phyloP scores from a whole-genome alignment of 352 stramenopile genomes.

The Globisporangium sylvaticum region DNA sequence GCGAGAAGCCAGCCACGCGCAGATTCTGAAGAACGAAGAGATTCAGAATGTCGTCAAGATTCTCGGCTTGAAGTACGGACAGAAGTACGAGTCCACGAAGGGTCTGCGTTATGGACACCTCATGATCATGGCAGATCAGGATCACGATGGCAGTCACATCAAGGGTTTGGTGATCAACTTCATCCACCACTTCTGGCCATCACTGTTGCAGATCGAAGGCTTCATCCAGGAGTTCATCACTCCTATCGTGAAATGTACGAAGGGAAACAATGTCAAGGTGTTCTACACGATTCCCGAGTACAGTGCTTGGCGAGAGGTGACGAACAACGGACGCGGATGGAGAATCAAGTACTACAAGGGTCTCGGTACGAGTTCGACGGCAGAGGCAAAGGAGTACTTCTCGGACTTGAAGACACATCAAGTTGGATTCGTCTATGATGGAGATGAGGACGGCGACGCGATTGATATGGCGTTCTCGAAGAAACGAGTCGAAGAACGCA shows the following conservation, averaged over 20 bases:
- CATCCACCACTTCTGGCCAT: constrained; percentile 98
- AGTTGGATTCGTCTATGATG: constrained; percentile 92
- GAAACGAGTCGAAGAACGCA: constrained; percentile 93
- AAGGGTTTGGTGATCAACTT: constrained; percentile 99
- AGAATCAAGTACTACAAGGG: constrained; percentile 99
- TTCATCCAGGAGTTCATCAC: constrained; percentile 97
- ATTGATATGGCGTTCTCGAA: constrained; percentile 99
- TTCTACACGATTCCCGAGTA: constrained; percentile 99
- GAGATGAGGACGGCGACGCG: constrained; percentile 81
- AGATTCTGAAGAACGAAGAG: constrained; percentile 97
- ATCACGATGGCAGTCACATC: constrained; percentile 98
- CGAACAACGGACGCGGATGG: constrained; percentile 91
- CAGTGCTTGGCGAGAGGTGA: constrained; percentile 87
- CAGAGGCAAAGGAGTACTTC: constrained; percentile 98
- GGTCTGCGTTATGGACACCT: constrained; percentile 94
- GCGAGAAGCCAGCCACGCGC: constrained; percentile 95
- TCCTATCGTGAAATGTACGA: constrained; percentile 96
- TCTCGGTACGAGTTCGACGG: constrained; percentile 96
- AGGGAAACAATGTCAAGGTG: constrained; percentile 70
- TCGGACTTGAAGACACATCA: constrained; percentile 91
- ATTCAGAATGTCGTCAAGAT: constrained; percentile 97
- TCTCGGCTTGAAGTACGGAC: constrained; percentile 94
- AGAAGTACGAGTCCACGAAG: constrained; percentile 90
- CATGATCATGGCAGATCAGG: constrained; percentile 99
- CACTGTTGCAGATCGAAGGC: constrained; percentile 87